phyloP scores from a whole-genome alignment of 2,329 filamentous ascomycete genomes.

The Trichoderma brevicompactum region DNA sequence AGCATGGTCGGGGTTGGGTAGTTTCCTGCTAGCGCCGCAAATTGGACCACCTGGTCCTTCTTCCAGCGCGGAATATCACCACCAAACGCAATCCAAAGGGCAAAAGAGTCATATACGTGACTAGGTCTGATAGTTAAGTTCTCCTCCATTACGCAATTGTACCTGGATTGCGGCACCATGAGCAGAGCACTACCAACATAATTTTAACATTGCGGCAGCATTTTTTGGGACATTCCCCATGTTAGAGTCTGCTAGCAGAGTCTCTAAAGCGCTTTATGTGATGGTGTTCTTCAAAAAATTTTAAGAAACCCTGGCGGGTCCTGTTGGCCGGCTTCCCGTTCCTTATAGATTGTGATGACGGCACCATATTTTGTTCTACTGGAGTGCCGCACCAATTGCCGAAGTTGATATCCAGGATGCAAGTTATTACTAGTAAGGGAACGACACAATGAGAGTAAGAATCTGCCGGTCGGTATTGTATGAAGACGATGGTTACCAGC shows the following conservation, averaged over 20 bases:
- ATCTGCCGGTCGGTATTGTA: no score
- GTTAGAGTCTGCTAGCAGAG: background rate
- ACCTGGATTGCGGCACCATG: background rate
- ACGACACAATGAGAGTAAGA: no score
- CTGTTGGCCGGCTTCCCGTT: background rate
- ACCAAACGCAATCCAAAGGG: background rate
- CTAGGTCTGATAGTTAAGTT: background rate
- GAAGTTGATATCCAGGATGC: background rate
- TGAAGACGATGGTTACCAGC: background rate
- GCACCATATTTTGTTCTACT: background rate
- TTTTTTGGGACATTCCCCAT: background rate
- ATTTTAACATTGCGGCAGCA: background rate
- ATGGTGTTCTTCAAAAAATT: background rate
- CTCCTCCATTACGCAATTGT: background rate
- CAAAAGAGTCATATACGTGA: background rate
- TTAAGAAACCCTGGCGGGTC: background rate
- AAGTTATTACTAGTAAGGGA: background rate
- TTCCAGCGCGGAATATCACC: background rate
- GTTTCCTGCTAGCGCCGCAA: background rate
- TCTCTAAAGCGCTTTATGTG: background rate
- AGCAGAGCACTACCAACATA: background rate
- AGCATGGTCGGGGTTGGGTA: background rate
- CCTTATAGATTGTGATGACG: background rate
- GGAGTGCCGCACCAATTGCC: constrained; percentile 3
- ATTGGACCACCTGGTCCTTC: background rate